Evolutionary conservation across 2,329 filamentous ascomycete species (phyloP), one percentile per base, ranked within the genome.

Genomic region (Fusarium papillatum): DNA sequence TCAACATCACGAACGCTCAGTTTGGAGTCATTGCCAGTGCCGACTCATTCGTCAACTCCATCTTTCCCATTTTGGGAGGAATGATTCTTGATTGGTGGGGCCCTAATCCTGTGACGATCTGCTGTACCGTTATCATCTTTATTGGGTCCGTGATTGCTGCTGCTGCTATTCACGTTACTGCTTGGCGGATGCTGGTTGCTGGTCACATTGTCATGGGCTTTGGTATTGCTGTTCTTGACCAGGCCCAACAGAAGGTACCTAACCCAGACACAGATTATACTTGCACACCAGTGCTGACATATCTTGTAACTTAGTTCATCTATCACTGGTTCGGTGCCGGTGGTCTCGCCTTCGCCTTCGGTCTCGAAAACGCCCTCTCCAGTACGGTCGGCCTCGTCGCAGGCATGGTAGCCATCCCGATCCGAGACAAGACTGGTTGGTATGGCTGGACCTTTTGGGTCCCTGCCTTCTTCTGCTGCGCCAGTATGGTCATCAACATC

Each of bases 391-490:
- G 77, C 34, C 72, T 79, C n/a, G 76, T 76, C 3, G 69, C 76
- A 2, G 74, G 78, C 38, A 79, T 77, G 76, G 74, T 79, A 5
- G 77, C 77, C 2, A 74, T 78, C 9, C 76, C 74, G 6, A 79
- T 78, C 13, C 72, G 74, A 7, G 69, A 79, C 38, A 48, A 72
- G 1, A 79, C 76, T 16, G 78, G 77, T 1, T 79, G 74, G 74
- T 79, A 79, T 46, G 77, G 76, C 4, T 79, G 77, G 77, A 79
- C 74, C 0, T 78, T 79, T 26, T 79, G 76, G 77, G 72, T 80
- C 3, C 76, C 76, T 2, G 76, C 69, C 11, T 67, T 76, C 53
- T 79, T 79, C 66, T 80, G 76, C 60, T 67, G 63, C 13, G 59
- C 71, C 39, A 74, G 69, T 7, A 62, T 80, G 8, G 6, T 68